Percentiles rank a stretch among this genome's conserved stretches.
Evolutionary conservation across 495 filamentous ascomycete genomes (phyloP).

Genomic region (Darksidea phi): DNA sequence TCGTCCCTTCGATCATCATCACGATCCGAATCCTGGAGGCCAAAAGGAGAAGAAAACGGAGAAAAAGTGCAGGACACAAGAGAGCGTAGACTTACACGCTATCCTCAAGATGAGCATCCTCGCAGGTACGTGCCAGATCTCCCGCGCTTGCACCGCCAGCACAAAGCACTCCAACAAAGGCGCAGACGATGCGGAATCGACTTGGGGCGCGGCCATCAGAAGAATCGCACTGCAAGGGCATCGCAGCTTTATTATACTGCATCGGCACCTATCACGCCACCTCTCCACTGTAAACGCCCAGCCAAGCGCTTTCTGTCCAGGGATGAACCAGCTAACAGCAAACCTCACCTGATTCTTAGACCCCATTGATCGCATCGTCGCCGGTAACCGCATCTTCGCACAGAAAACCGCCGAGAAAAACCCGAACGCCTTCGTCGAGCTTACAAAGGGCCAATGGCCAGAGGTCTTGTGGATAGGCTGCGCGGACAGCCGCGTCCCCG

Average conservation of each 20-base stretch:
- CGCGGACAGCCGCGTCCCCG: slow-evolving; percentile 84
- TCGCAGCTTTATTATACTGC: not conserved
- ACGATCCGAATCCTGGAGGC: not conserved
- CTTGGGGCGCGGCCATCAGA: not conserved
- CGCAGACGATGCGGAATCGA: not conserved
- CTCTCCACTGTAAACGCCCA: not conserved
- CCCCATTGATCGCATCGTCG: slow-evolving; percentile 55
- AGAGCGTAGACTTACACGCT: not conserved
- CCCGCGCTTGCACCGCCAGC: not conserved
- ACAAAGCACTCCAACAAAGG: not conserved
- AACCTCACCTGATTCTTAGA: slow-evolving; percentile 42
- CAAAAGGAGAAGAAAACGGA: not conserved
- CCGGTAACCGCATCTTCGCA: slow-evolving; percentile 71
- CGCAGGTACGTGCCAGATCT: slow-evolving; percentile 1
- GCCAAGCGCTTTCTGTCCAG: slow-evolving; percentile 6
- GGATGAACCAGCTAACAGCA: slow-evolving; percentile 22
- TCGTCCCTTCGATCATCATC: not conserved
- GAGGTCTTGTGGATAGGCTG: slow-evolving; percentile 90
- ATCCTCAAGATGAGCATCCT: not conserved
- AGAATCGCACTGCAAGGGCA: not conserved
- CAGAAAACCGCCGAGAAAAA: slow-evolving; percentile 62
- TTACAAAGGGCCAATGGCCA: slow-evolving; percentile 68
- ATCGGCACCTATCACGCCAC: not conserved
- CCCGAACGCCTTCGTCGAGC: slow-evolving; percentile 68
- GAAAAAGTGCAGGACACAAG: not conserved